Evolutionary conservation across 192 early-diverging fungal genomes (phyloP).

Genomic region (Coemansia sp.): DNA sequence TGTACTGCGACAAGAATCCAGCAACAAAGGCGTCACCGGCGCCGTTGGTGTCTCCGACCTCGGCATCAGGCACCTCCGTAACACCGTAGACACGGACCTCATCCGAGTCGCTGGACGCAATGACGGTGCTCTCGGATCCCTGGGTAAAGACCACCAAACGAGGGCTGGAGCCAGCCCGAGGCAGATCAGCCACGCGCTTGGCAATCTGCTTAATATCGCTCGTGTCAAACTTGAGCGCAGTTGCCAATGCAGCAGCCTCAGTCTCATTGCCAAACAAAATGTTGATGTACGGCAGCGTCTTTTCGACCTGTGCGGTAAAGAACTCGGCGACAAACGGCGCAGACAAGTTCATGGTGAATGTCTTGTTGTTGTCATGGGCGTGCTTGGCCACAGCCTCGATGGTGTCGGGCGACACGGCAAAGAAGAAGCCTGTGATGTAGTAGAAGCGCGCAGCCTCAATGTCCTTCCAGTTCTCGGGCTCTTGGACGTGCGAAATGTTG

Average conservation of each 20-base stretch:
- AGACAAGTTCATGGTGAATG: conserved; percentile 90
- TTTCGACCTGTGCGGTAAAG: conserved; percentile 81
- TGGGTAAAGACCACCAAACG: conserved; percentile 94
- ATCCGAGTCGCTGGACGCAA: conserved; percentile 63
- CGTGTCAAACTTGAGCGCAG: conserved; percentile 63
- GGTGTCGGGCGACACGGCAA: conserved; percentile 85
- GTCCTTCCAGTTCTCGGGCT: conserved; percentile 78
- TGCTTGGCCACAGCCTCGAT: conserved; percentile 87
- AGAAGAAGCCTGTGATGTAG: conserved; percentile 95
- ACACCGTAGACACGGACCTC: conserved; percentile 63
- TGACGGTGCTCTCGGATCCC: conserved; percentile 51
- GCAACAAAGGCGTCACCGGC: conserved; percentile 97
- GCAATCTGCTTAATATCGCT: conserved; percentile 82
- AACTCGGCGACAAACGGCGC: conserved; percentile 94
- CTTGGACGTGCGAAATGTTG: conserved; percentile 63
- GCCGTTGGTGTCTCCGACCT: conserved; percentile 97
- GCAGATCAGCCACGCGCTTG: conserved; percentile 74
- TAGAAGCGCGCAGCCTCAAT: conserved; percentile 86
- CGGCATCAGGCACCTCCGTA: conserved; percentile 56
- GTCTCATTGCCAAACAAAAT: conserved; percentile 96
- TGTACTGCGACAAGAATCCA: conserved; percentile 84
- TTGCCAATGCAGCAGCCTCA: conserved; percentile 86
- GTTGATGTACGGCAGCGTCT: conserved; percentile 83
- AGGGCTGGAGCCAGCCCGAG: conserved; percentile 73
- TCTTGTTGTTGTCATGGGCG: conserved; percentile 79